Conservation (phyloP, 1,284 basidiomycete species). For the Mycena citricolor region DNA sequence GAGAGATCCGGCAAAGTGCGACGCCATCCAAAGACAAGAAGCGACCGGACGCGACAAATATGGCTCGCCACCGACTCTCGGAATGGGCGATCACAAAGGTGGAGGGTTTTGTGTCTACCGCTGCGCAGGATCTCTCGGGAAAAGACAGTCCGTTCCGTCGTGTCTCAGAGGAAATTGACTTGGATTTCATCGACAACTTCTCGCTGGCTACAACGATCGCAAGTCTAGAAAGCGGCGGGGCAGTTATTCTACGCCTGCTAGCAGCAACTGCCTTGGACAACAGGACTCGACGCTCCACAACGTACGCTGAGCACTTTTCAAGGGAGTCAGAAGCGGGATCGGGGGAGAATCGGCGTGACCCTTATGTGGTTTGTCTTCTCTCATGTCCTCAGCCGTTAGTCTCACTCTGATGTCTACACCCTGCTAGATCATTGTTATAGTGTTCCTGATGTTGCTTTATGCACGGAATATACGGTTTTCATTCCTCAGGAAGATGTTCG, state of each 20-base stretch:
- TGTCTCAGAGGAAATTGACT: not conserved
- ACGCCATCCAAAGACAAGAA: not conserved
- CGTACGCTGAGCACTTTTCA: slow-evolving; percentile 4
- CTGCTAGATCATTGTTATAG: slow-evolving; percentile 9
- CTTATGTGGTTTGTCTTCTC: slow-evolving; percentile 3
- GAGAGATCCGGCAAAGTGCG: not conserved
- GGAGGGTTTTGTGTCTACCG: not conserved
- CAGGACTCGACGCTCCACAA: not conserved
- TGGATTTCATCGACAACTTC: slow-evolving; percentile 6
- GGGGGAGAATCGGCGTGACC: slow-evolving; percentile 1
- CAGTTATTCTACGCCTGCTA: slow-evolving; percentile 3
- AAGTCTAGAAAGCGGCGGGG: not conserved
- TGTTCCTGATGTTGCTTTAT: slow-evolving; percentile 9
- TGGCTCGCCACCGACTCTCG: slow-evolving; percentile 6
- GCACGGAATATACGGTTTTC: slow-evolving; percentile 13
- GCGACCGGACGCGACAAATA: not conserved
- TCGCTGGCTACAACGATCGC: slow-evolving; percentile 5
- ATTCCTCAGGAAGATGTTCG: slow-evolving; percentile 9
- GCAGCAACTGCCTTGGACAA: slow-evolving; percentile 4
- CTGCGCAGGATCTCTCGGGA: not conserved
- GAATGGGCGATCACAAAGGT: slow-evolving; percentile 12
- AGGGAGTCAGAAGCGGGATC: not conserved
- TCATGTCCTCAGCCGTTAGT: no score
- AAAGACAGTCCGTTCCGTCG: slow-evolving; percentile 6
- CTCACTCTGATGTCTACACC: not conserved